Conservation (phyloP, 1,284 basidiomycete genomes). For the Athelia sp. region DNA sequence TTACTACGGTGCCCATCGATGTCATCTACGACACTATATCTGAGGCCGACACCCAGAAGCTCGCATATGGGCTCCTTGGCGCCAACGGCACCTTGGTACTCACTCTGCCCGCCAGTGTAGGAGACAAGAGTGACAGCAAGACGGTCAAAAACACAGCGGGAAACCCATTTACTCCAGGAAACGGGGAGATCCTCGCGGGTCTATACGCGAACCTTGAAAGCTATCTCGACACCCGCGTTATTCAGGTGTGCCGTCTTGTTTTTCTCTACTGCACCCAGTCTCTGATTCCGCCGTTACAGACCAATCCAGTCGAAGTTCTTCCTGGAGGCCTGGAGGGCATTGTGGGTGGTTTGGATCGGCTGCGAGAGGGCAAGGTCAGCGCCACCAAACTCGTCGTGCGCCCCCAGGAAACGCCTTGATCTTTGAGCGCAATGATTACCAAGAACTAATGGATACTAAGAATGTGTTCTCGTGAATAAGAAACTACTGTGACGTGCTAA, state of each 20-base stretch:
- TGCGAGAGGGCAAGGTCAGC: conserved; percentile 37
- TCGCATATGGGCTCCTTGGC: conserved; percentile 20
- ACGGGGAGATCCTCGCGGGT: conserved; percentile 17
- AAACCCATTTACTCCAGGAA: conserved; percentile 15
- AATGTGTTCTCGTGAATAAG: too few species aligned
- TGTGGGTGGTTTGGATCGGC: conserved; percentile 32
- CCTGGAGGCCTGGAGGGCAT: conserved; percentile 42
- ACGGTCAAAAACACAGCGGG: conserved; percentile 18
- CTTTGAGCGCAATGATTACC: too few species aligned
- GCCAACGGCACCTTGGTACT: conserved; percentile 20
- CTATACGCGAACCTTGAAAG: conserved; percentile 23
- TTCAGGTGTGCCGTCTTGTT: conserved; percentile 25
- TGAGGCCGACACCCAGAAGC: conserved; percentile 21
- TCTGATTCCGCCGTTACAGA: conserved; percentile 17
- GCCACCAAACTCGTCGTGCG: conserved; percentile 44
- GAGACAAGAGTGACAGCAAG: conserved; percentile 16
- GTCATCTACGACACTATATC: conserved; percentile 37
- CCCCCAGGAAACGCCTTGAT: conserved; percentile 38
- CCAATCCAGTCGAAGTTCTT: conserved; percentile 38
- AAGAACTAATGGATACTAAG: too few species aligned
- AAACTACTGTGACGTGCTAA: too few species aligned
- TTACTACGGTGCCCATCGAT: conserved; percentile 20
- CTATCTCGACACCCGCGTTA: conserved; percentile 27
- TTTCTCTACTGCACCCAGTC: conserved; percentile 4
- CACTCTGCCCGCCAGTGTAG: conserved; percentile 17